Base-by-base conservation (phyloP, 148 eudicot genomes). In the Chenopodium berlandieri region DNA sequence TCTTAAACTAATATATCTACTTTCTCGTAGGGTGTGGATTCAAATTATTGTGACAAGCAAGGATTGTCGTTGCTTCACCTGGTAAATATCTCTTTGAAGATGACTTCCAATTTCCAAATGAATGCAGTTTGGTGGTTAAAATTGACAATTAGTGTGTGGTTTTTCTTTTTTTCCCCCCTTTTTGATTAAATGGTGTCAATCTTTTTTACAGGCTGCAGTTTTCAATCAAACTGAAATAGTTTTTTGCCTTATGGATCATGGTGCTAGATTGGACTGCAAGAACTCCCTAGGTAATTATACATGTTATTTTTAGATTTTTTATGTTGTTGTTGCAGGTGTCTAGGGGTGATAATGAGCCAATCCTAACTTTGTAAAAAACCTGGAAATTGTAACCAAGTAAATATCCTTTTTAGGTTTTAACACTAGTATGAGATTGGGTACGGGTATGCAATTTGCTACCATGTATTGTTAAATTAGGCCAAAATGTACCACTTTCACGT, bases 21-120 rank as follows among this genome's bases (percentile, higher is more conserved):
- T 78, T 78, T n/a, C 81, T 83, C 64, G 77, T 86, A 93, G 97
- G 97, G 94, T 47, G 97, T 93, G 75, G 97, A 93, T 84, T 88
- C 97, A 75, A 93, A 93, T 84, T 93, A 90, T 79, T 83, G 89
- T 81, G 97, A 93, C 88, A 93, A 90, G 83, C 97, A 91, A 89
- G 94, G 94, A 64, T 86, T 91, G 65, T 90, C 92, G 73, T 80
- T 93, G 78, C 86, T 93, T 73, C 97, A 93, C 85, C 85, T 93
- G 94, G 97, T 93, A 88, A 81, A 78, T 71, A 78, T 80, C 77
- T 84, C 82, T 83, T 62, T 47, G n/a, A n/a, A 34, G 62, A 17
- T 19, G 14, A 71, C 78, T 73, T 73, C 60, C 48, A 50, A 71
- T 75, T 73, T 73, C 67, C 48, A 50, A 78, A 65, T 66, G 20